These are phyloP conservation scores for Saccharum spontaneum DNA, from an alignment of 176 grass and related monocot genomes.

Conservation along the genomic window DNA sequence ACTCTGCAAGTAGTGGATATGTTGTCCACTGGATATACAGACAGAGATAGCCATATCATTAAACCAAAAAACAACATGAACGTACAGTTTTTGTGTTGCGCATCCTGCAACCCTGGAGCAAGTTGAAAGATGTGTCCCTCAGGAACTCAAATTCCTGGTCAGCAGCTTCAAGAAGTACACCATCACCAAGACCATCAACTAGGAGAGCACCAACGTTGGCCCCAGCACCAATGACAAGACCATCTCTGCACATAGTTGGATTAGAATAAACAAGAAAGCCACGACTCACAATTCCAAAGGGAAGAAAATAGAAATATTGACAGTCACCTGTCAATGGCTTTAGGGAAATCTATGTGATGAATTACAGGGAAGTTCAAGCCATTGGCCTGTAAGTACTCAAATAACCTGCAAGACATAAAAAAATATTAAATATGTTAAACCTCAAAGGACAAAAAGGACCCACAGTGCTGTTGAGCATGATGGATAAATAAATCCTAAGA, in stretches of 20 bases:
- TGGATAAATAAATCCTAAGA: not conserved
- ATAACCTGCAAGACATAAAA: constrained; percentile 63
- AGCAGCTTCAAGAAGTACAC: constrained; percentile 78
- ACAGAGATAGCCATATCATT: not conserved
- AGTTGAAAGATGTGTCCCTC: constrained; percentile 94
- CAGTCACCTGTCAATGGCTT: constrained; percentile 58
- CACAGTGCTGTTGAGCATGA: not conserved
- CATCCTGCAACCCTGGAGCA: constrained; percentile 98
- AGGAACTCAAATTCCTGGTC: constrained; percentile 88
- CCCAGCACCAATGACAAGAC: constrained; percentile 89
- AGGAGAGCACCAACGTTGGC: constrained; percentile 81
- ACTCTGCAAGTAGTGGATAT: not conserved
- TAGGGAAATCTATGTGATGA: constrained; percentile 83
- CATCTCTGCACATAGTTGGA: constrained; percentile 65
- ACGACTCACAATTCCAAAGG: not conserved
- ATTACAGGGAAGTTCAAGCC: constrained; percentile 85
- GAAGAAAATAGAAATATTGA: not conserved
- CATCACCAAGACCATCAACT: constrained; percentile 95
- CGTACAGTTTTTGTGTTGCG: constrained; percentile 99
- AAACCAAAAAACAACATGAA: constrained; percentile 11
- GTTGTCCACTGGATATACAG: not conserved
- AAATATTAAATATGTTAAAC: constrained; percentile 15
- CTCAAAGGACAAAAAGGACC: not conserved
- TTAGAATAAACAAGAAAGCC: constrained; percentile 34
- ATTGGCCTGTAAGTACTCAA: constrained; percentile 80